phyloP scores from a whole-genome alignment of 106 monocot species.

The Platanthera guangdongensis region DNA sequence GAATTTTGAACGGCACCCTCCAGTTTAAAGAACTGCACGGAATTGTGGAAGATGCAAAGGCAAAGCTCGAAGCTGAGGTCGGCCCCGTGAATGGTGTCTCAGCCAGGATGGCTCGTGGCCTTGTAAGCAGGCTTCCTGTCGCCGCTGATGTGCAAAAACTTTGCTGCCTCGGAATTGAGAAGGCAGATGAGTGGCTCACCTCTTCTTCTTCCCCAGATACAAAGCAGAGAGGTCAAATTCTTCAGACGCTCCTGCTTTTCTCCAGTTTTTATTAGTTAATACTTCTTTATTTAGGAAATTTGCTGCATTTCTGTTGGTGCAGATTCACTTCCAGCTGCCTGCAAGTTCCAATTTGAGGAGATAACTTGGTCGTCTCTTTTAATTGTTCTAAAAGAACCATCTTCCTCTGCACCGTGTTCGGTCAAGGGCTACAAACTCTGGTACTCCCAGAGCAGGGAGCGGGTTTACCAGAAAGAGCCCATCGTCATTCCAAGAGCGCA shows the following conservation, averaged over 20 bases:
- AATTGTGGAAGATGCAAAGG: slow-evolving; percentile 54
- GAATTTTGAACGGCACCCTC: slow-evolving; percentile 68
- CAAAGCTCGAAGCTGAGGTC: slow-evolving; percentile 81
- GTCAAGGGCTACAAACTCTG: slow-evolving; percentile 88
- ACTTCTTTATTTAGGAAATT: not conserved
- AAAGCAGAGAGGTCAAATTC: slow-evolving; percentile 28
- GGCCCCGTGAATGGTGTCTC: slow-evolving; percentile 83
- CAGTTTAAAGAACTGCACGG: slow-evolving; percentile 63
- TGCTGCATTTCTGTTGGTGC: not conserved
- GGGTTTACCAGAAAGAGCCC: slow-evolving; percentile 39
- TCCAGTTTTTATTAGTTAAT: not conserved
- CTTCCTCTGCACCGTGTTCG: slow-evolving; percentile 25
- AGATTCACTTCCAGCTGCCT: slow-evolving; percentile 45
- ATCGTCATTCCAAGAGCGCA: slow-evolving; percentile 54
- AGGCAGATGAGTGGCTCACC: slow-evolving; percentile 54
- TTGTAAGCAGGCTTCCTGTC: slow-evolving; percentile 81
- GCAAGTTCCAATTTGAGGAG: slow-evolving; percentile 59
- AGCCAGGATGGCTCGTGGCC: slow-evolving; percentile 71
- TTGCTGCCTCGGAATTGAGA: slow-evolving; percentile 60
- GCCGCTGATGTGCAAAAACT: slow-evolving; percentile 74
- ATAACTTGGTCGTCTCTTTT: slow-evolving; percentile 46
- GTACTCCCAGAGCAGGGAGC: slow-evolving; percentile 68
- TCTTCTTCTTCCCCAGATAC: slow-evolving; percentile 18
- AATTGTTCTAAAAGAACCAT: slow-evolving; percentile 58
- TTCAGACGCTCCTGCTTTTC: not conserved